Percentiles rank a stretch among this genome's conserved stretches.
Evolutionary conservation across 2,329 filamentous ascomycete genomes (phyloP).

Genomic region (Colletotrichum eremochloae): DNA sequence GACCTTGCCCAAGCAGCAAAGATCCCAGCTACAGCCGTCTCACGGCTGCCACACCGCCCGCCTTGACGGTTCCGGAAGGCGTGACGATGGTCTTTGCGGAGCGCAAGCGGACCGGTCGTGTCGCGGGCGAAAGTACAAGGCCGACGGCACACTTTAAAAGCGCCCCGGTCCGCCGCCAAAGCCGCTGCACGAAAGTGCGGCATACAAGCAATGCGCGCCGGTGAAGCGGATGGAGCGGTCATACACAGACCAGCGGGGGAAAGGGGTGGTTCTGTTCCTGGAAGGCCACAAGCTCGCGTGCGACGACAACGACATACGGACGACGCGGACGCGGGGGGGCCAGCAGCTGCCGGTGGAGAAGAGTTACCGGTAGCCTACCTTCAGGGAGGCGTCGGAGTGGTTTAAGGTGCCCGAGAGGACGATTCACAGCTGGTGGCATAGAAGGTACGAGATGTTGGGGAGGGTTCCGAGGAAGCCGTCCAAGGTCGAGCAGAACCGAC

Average conservation of each 20-base stretch:
- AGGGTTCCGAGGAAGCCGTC: conserved; percentile 13
- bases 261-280: conserved; percentile 16
- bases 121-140: conserved; percentile 23
- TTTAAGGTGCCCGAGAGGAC: conserved; percentile 31
- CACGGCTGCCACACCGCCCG: neutral
- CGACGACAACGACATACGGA: conserved; percentile 5
- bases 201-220: conserved; percentile 1
- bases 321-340: neutral
- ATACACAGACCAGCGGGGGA: conserved; percentile 15
- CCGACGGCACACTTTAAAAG: conserved; percentile 28
- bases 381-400: conserved; percentile 20
- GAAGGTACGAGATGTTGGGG: conserved; percentile 13
- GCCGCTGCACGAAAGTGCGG: conserved; percentile 11
- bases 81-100: conserved; percentile 21
- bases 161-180: conserved; percentile 19
- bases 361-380: conserved; percentile 14
- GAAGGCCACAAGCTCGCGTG: conserved; percentile 17
- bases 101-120: conserved; percentile 13
- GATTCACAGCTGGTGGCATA: conserved; percentile 25
- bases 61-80: conserved; percentile 1
- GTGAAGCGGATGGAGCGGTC: conserved; percentile 11
- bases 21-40: neutral
- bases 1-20: neutral
- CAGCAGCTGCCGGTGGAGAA: conserved; percentile 17
- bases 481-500: conserved; percentile 8